Evolutionary conservation across 2,329 filamentous ascomycete genomes (phyloP), one percentile per base, ranked within the genome.

Genomic region (Trichoderma guizhouense): DNA sequence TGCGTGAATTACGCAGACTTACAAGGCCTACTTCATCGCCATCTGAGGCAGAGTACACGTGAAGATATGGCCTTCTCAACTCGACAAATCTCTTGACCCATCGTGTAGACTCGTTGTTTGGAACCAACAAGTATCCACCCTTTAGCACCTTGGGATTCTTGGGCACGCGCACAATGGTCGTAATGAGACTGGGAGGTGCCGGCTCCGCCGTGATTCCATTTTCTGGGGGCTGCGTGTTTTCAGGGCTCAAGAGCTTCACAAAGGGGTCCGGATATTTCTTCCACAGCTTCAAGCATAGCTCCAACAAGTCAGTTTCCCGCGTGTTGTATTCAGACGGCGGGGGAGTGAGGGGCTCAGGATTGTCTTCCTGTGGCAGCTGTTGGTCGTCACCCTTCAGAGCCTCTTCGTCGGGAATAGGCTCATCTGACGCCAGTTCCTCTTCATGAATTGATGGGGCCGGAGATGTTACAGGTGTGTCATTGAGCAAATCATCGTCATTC

Each of bases 21-120:
- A 98, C 93, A 11, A 96, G 91, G 69, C 92, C 93, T 60, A 98
- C 88, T 81, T 98, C 95, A 76, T 98, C 96, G 21, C 95, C 95
- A 53, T 97, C 93, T 0, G 91, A 90, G 0, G 92, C 91, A 28
- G 90, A 92, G 82, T 98, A 93, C 43, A 99, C 89, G 81, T 98
- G 94, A 68, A 99, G 86, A 79, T 98, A 99, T 0, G 96, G 96
- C 67, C 92, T 88, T 36, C 96, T 90, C 32, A 99, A 88, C 82
- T 99, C 96, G 64, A 98, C 93, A 78, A 97, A 98, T 55, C 95
- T 91, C 76, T 95, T 93, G 32, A 96, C 88, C 96, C 96, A 99
- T 73, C 92, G 89, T 26, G 91, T 92, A 43, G 91, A 93, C 69
- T 93, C 91, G 70, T 90, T 91, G 78, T 94, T 94, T 0, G 94